Evolutionary conservation across 345 rosid species (phyloP).

Genomic region (Citrus reticulata): DNA sequence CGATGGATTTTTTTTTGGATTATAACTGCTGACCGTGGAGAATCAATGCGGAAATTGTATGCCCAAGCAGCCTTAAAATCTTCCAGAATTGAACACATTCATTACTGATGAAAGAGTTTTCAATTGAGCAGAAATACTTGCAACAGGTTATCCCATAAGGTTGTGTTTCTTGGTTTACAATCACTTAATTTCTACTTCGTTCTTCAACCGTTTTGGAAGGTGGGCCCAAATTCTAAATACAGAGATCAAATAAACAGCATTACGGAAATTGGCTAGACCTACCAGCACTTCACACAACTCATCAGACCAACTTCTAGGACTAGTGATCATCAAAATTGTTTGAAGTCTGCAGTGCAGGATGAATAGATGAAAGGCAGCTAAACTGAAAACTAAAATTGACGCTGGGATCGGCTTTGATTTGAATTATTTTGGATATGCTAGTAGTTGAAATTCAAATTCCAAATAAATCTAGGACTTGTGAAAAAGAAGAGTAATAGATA

Average conservation of each 20-base stretch:
- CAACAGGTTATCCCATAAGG: not conserved
- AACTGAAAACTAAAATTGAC: not conserved
- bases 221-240: no score
- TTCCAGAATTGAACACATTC: not conserved
- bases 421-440: not conserved
- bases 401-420: not conserved
- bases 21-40: not conserved
- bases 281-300: not conserved
- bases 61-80: not conserved
- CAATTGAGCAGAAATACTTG: not conserved
- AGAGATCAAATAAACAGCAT: not conserved
- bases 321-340: not conserved
- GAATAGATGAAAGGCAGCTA: not conserved
- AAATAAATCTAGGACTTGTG: not conserved
- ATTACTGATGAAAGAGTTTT: not conserved
- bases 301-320: not conserved
- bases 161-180: no score
- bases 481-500: not conserved
- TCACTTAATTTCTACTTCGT: no score
- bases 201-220: no score
- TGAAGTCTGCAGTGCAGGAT: not conserved
- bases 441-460: not conserved
- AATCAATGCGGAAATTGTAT: not conserved
- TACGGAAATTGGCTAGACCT: not conserved
- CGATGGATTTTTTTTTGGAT: not conserved